Evolutionary conservation across 176 grass and related monocot species (phyloP), one percentile per base, ranked within the genome.

Genomic region (Triticum turgidum): DNA sequence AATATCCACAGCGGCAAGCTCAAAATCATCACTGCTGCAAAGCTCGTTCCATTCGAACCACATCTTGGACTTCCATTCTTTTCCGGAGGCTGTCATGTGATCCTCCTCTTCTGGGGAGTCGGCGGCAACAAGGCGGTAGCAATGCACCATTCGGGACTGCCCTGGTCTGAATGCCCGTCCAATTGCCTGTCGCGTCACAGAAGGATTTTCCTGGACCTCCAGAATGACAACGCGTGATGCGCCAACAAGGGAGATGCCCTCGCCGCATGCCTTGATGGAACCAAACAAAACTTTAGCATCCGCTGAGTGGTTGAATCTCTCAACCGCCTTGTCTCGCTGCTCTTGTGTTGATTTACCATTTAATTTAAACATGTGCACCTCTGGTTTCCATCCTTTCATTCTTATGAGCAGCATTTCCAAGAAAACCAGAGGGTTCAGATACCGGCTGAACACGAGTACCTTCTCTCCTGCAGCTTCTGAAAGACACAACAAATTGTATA

Each of bases 221-320:
- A 97, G 83, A 63, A 97, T 92, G 51, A 97, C 87, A 25, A 94
- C 24, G 9, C 92, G 89, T 2, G 95, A 97, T 61, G 92, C 90
- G 4, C 95, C 95, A 35, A 91, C 82, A 25, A 97, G 88, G 37
- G 92, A 97, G 66, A 97, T 97, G 29, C 95, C 95, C 75, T 97
- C 95, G 18, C 95, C 92, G 2, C 95, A 97, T 5, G 95, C 95
- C 81, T 94, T 92, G 81, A 97, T 92, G 29, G 95, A 94, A n/a
- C 92, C 95, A 6, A 97, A 94, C 63, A 97, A 87, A 69, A 97
- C 85, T 67, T 88, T 97, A 11, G 92, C 92, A 63, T 92, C 37
- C 2, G 85, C 61, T 54, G 92, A 97, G 61, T 79, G 81, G 84
- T 97, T 97, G 68, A 97, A 97, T 73, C 81, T 90, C 25, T 91